Conservation (phyloP, 352 stramenopile genomes). For the Globisporangium nodosum region DNA sequence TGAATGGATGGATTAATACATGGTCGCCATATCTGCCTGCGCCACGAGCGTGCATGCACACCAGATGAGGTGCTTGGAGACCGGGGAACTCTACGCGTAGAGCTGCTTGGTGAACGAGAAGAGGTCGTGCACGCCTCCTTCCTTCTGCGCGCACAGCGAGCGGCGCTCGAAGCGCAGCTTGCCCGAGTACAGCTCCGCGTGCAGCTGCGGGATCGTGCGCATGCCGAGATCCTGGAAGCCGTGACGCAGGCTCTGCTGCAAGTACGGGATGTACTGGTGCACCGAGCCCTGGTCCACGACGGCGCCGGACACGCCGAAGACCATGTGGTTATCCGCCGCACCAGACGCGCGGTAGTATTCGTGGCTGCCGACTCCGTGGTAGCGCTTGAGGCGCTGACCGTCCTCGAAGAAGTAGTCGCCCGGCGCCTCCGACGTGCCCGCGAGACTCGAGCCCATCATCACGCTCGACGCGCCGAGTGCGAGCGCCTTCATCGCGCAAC, state of each 20-base stretch:
- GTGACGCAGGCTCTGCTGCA: conserved; percentile 96
- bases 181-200: conserved; percentile 61
- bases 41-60: not conserved
- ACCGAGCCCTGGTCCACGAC: conserved; percentile 98
- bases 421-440: conserved; percentile 95
- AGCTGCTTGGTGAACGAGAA: conserved; percentile 94
- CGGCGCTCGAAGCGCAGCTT: conserved; percentile 94
- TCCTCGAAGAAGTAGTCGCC: conserved; percentile 99
- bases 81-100: conserved; percentile 33
- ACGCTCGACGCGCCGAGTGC: conserved; percentile 94
- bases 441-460: conserved; percentile 99
- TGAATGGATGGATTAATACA: not conserved
- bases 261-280: conserved; percentile 96
- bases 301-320: conserved; percentile 95
- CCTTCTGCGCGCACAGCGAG: conserved; percentile 95
- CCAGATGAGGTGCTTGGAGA: too few relatives aligned
- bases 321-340: conserved; percentile 89
- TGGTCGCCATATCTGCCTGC: not conserved
- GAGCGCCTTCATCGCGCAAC: conserved; percentile 97
- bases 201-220: conserved; percentile 81
- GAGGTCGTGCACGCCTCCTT: conserved; percentile 96
- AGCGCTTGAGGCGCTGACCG: conserved; percentile 97
- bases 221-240: conserved; percentile 97
- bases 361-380: conserved; percentile 97
- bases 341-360: conserved; percentile 83